Percentiles rank a stretch among this genome's conserved stretches.
Evolutionary conservation across 352 stramenopile genomes (phyloP).

Genomic region (Thraustotheca clavata): DNA sequence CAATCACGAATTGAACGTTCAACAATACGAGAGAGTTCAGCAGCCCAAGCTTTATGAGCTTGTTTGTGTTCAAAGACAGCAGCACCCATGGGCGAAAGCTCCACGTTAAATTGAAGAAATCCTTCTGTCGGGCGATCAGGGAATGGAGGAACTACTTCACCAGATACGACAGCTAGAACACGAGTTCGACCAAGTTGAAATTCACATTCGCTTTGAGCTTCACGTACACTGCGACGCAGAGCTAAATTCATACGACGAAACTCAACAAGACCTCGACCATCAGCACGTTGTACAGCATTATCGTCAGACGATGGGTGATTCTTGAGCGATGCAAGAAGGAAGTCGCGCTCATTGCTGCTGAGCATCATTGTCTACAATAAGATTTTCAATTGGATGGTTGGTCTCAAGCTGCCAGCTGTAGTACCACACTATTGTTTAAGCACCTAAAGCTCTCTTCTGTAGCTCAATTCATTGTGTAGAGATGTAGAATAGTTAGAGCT

Average conservation of each 20-base stretch:
- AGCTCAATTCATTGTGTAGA: too few species aligned
- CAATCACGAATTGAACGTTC: conserved; percentile 88
- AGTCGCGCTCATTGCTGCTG: conserved; percentile 74
- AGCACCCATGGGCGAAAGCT: conserved; percentile 76
- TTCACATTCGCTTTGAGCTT: conserved; percentile 66
- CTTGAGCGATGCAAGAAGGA: conserved; percentile 55
- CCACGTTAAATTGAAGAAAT: conserved; percentile 79
- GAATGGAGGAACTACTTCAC: conserved; percentile 79
- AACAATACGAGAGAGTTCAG: conserved; percentile 83
- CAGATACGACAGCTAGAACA: conserved; percentile 75
- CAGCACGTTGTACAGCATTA: conserved; percentile 33
- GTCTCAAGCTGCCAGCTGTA: too few species aligned
- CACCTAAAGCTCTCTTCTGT: too few species aligned
- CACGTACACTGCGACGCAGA: conserved; percentile 21
- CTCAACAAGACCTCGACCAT: conserved; percentile 73
- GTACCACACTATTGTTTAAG: too few species aligned
- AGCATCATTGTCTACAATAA: conserved; percentile 29
- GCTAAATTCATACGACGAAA: conserved; percentile 45
- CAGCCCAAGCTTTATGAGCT: conserved; percentile 29
- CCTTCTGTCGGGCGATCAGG: conserved; percentile 80
- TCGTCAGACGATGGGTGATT: conserved; percentile 26
- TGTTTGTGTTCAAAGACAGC: conserved; percentile 57
- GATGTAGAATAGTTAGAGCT: too few species aligned
- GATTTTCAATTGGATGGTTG: conserved; percentile 14
- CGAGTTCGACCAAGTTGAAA: conserved; percentile 69